Evolutionary conservation across 139 green algal species (phyloP).

Genomic region (Diplosphaera chodatii): DNA sequence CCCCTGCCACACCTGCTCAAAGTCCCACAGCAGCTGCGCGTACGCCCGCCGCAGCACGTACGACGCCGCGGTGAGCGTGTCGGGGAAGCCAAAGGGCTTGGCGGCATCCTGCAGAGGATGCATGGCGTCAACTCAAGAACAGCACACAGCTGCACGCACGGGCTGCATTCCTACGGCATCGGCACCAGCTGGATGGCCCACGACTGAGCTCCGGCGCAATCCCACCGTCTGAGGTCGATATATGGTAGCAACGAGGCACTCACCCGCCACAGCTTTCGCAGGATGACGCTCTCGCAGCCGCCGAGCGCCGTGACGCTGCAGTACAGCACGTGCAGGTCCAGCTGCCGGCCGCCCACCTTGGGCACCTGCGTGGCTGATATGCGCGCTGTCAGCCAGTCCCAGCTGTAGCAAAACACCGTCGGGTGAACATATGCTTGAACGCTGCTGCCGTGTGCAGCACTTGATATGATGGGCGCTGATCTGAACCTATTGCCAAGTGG

Average conservation of each 20-base stretch:
- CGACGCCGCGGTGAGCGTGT: slow-evolving; percentile 26
- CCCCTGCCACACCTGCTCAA: slow-evolving; percentile 26
- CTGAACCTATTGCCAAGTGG: too few relatives aligned
- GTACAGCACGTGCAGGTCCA: slow-evolving; percentile 16
- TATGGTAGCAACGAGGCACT: too few relatives aligned
- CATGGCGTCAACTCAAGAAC: neutral
- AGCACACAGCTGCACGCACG: neutral
- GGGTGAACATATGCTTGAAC: too few relatives aligned
- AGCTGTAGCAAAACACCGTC: too few relatives aligned
- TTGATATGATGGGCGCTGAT: too few relatives aligned
- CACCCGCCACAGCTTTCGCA: slow-evolving; percentile 21
- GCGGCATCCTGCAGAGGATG: slow-evolving; percentile 6
- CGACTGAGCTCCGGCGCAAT: too few relatives aligned
- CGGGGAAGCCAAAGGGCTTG: slow-evolving; percentile 18
- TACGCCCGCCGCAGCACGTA: slow-evolving; percentile 21
- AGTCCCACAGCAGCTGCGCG: slow-evolving; percentile 24
- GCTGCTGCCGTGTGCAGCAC: too few relatives aligned
- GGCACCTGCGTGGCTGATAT: too few relatives aligned
- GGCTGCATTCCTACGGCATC: neutral
- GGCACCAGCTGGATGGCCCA: too few relatives aligned
- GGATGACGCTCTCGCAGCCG: slow-evolving; percentile 17
- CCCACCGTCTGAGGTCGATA: too few relatives aligned
- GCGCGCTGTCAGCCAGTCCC: too few relatives aligned
- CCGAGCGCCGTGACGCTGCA: slow-evolving; percentile 6
- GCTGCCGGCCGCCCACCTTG: slow-evolving; percentile 4